Conservation (phyloP, 768 basidiomycete species). For the Rhizopogon rudus region DNA sequence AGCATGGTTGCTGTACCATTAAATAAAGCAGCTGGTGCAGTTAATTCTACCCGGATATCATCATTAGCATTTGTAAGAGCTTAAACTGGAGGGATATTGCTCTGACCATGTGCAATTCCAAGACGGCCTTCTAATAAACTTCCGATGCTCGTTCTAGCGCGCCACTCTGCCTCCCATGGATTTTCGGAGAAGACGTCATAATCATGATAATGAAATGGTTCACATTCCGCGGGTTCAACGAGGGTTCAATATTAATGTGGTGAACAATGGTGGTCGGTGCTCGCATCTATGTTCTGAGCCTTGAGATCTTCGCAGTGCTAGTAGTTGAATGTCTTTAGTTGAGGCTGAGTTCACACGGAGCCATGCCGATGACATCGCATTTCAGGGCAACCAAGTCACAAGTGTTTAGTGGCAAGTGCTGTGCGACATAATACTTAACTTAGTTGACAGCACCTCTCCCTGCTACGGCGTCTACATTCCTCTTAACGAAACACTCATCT, state of each 20-base stretch:
- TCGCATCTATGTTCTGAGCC: too few relatives aligned
- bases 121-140: too few relatives aligned
- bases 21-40: neutral
- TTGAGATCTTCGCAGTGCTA: too few relatives aligned
- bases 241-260: too few relatives aligned
- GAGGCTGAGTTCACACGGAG: neutral
- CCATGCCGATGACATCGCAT: neutral
- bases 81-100: neutral
- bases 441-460: neutral
- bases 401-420: neutral
- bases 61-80: neutral
- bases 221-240: too few relatives aligned
- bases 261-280: too few relatives aligned
- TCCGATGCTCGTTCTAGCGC: too few relatives aligned
- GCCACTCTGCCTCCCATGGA: too few relatives aligned
- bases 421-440: neutral
- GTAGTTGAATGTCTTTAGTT: too few relatives aligned
- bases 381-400: neutral
- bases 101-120: neutral
- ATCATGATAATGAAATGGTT: too few relatives aligned
- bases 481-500: neutral
- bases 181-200: too few relatives aligned
- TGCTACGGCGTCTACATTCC: neutral
- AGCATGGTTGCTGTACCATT: neutral
- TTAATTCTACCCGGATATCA: neutral